These are phyloP conservation scores for Bullera alba DNA, from an alignment of 768 basidiomycete genomes.

Conservation along the genomic window DNA sequence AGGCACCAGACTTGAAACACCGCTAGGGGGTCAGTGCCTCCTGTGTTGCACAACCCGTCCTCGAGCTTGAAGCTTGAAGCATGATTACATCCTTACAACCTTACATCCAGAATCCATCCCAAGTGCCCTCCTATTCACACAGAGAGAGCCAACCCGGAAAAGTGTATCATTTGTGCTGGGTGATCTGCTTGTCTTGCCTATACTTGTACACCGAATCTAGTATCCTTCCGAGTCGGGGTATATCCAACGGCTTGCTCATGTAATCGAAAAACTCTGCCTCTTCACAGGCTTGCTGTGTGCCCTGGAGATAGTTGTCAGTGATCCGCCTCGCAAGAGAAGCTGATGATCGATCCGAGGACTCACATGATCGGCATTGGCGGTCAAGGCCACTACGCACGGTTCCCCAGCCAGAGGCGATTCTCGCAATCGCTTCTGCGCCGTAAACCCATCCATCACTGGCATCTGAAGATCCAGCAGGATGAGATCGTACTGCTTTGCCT, in stretches of 20 bases:
- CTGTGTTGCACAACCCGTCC: too few relatives aligned
- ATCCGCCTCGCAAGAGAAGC: not conserved
- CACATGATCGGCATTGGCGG: slow-evolving; percentile 33
- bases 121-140: too few relatives aligned
- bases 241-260: slow-evolving; percentile 28
- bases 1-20: too few relatives aligned
- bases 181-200: not conserved
- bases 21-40: too few relatives aligned
- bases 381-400: slow-evolving; percentile 28
- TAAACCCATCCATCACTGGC: slow-evolving; percentile 34
- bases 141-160: too few relatives aligned
- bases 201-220: not conserved
- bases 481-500: slow-evolving; percentile 31
- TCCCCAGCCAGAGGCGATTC: slow-evolving; percentile 15
- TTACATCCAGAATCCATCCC: too few relatives aligned
- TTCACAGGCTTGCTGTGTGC: slow-evolving; percentile 9
- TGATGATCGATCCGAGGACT: slow-evolving; percentile 1
- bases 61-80: too few relatives aligned
- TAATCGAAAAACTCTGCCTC: slow-evolving; percentile 18
- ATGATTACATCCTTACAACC: too few relatives aligned
- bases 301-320: slow-evolving; percentile 7
- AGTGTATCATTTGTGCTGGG: too few relatives aligned
- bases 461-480: slow-evolving; percentile 43
- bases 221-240: slow-evolving; percentile 10
- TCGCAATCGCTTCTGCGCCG: slow-evolving; percentile 16